Percentiles rank a stretch among this genome's conserved stretches.
phyloP scores from a whole-genome alignment of 208 protist genomes.

The Trypanosomatidae sp. region DNA sequence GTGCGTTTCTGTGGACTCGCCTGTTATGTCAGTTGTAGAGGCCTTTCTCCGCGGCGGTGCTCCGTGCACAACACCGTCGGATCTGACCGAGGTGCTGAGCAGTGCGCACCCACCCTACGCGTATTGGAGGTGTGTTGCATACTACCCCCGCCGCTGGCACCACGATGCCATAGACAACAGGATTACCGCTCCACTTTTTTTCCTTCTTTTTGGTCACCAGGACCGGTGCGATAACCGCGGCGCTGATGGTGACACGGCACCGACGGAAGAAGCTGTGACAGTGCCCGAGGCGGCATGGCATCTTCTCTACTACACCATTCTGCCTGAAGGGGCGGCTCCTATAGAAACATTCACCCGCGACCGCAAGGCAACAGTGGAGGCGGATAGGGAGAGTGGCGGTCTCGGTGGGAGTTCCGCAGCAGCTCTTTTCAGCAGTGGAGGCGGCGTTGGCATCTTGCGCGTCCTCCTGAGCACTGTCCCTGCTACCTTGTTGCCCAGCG shows the following conservation, averaged over 20 bases:
- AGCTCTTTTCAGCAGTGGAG: conserved; percentile 13
- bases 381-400: not conserved
- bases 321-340: conserved; percentile 20
- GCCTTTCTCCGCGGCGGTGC: conserved; percentile 48
- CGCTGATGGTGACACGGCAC: not conserved
- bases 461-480: conserved; percentile 13
- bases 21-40: conserved; percentile 48
- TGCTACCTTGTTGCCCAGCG: conserved; percentile 11
- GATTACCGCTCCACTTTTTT: conserved; percentile 47
- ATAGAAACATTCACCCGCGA: conserved; percentile 1
- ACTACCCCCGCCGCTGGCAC: conserved; percentile 59
- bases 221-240: not conserved
- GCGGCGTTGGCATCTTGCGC: conserved; percentile 20
- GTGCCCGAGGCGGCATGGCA: conserved; percentile 19
- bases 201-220: conserved; percentile 38
- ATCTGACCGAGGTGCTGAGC: conserved; percentile 25
- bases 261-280: not conserved
- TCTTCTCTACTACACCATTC: conserved; percentile 26
- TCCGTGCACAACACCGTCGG: conserved; percentile 28
- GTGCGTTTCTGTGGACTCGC: conserved; percentile 1
- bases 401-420: not conserved
- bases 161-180: conserved; percentile 40
- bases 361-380: not conserved
- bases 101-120: conserved; percentile 26
- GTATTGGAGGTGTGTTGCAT: conserved; percentile 38